These are phyloP conservation scores for Geranium incanum DNA, from an alignment of 441 rosid species.

Conservation along the genomic window DNA sequence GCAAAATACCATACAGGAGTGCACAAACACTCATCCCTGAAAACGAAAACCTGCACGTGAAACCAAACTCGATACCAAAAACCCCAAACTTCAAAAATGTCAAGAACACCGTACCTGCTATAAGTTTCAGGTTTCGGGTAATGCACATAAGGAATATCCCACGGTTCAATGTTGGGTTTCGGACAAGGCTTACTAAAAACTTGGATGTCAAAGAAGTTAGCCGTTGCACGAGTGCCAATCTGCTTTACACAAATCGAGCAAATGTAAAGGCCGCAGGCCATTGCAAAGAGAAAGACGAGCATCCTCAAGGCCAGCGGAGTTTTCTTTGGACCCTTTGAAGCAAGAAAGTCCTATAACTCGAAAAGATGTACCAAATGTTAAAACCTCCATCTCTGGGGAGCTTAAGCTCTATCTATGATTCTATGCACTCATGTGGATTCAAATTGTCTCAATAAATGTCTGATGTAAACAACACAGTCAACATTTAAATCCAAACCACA, in stretches of 20 bases:
- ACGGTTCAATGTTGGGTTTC: constrained; percentile 64
- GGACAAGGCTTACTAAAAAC: constrained; percentile 54
- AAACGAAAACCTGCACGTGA: constrained; percentile 20
- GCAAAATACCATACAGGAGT: constrained; percentile 92
- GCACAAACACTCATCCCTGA: constrained; percentile 82
- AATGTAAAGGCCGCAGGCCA: constrained; percentile 60
- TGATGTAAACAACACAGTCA: background rate
- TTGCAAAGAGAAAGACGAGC: constrained; percentile 55
- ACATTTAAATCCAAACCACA: background rate
- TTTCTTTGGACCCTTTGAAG: constrained; percentile 53
- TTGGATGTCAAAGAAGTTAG: constrained; percentile 37
- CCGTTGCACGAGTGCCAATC: constrained; percentile 34
- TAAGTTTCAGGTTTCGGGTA: constrained; percentile 69
- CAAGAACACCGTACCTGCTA: constrained; percentile 44
- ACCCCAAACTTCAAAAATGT: constrained; percentile 14
- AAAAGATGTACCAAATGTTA: constrained; percentile 10
- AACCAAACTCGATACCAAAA: constrained; percentile 5
- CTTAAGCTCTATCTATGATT: background rate
- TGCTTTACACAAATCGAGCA: constrained; percentile 60
- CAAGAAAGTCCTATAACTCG: constrained; percentile 43
- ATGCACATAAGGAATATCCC: constrained; percentile 91
- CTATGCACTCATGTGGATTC: background rate
- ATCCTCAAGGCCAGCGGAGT: constrained; percentile 55
- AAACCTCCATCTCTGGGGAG: background rate
- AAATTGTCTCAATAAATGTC: background rate